Evolutionary conservation across 2,329 filamentous ascomycete species (phyloP), one percentile per base, ranked within the genome.

Genomic region (Pyrenophora seminiperda): DNA sequence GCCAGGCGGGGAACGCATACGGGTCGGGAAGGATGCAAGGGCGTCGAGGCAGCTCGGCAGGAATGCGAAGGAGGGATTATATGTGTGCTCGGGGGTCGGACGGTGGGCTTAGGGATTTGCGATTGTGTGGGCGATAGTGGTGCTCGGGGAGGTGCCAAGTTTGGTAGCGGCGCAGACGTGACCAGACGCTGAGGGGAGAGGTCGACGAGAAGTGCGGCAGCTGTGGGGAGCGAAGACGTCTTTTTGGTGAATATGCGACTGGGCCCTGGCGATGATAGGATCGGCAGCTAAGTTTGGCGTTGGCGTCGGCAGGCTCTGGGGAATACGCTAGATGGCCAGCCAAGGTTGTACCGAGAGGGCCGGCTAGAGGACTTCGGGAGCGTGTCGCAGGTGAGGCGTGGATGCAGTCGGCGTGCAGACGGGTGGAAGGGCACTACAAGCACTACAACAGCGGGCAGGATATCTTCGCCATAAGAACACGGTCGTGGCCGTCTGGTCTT

Each of bases 1-100:
- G 66, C 64, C 62, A 61, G 67, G 63, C 69, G 64, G 67, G 65
- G 70, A 65, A 68, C 64, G 70, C 72, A 74, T 73, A 68, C 70
- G 70, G 64, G 63, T 66, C 54, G 54, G 58, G 40, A 53, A 58
- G 61, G 60, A 65, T 54, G 68, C 68, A 70, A 71, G 67, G 70
- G 67, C 64, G 49, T 51, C 41, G 24, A 41, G 22, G 47, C 38
- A 22, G 47, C 18, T 30, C 36, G 17, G 47, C 19, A 34, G 43
- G 38, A 52, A 40, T 47, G 47, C 43, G 36, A 32, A 36, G 9
- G 30, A 27, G 38, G 24, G 47, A 20, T 27, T 32, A 47, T 47
- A 52, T 41, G 27, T 29, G 27, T 41, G 34, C 27, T 32, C 24
- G 14, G 43, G n/a, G 33, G 46, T 34, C 30, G 41, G 36, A 22